These are phyloP conservation scores for Epichloe sibirici DNA, from an alignment of 2,329 filamentous ascomycete genomes.

Conservation along the genomic window DNA sequence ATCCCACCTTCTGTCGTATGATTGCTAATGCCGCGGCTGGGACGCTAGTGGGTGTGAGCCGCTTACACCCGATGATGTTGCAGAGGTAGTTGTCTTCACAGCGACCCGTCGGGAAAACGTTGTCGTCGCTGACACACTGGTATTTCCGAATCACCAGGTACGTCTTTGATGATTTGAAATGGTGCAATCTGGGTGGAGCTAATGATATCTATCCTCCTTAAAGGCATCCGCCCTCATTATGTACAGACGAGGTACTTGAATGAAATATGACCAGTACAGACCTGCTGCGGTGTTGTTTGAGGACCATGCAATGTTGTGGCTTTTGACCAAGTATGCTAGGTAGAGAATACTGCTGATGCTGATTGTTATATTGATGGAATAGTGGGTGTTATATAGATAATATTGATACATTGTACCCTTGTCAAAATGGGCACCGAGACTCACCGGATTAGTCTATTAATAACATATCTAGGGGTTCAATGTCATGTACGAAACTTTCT, in stretches of 20 bases:
- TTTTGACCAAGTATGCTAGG: too few relatives aligned
- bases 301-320: not conserved
- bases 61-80: constrained; percentile 80
- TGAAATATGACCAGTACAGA: not conserved
- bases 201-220: not conserved
- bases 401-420: too few relatives aligned
- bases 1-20: not conserved
- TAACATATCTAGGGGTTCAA: not conserved
- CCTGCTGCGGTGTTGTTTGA: not conserved
- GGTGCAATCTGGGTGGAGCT: not conserved
- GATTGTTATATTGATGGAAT: not conserved
- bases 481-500: constrained; percentile 28
- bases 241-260: constrained; percentile 14
- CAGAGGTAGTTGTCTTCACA: constrained; percentile 78
- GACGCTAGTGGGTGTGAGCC: constrained; percentile 56
- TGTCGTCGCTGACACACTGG: constrained; percentile 73
- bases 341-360: not conserved
- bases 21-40: not conserved
- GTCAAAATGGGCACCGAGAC: not conserved
- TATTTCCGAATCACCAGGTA: constrained; percentile 86
- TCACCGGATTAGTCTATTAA: not conserved
- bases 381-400: too few relatives aligned
- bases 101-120: constrained; percentile 81
- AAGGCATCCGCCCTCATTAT: constrained; percentile 22
- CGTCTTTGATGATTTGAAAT: constrained; percentile 1